A percentile compares a stretch with the other conserved stretches of the same genome.
phyloP scores from a whole-genome alignment of 345 rosid genomes.

The Acer saccharum region DNA sequence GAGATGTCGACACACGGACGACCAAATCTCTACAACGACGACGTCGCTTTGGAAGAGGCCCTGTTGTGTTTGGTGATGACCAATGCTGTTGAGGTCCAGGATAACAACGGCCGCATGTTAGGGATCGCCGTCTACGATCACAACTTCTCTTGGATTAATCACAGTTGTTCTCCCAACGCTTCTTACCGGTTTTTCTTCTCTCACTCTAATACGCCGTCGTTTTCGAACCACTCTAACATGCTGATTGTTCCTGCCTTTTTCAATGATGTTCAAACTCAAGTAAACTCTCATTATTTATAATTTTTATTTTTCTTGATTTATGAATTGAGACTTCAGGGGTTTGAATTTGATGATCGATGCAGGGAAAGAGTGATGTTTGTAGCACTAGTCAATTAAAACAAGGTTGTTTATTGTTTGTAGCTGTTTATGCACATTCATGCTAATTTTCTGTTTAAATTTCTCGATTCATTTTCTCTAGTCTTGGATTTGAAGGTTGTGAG shows the following conservation, averaged over 20 bases:
- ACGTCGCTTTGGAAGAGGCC: conserved; percentile 43
- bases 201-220: conserved; percentile 27
- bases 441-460: not conserved
- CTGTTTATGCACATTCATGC: not conserved
- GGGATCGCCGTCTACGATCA: conserved; percentile 67
- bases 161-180: conserved; percentile 84
- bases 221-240: conserved; percentile 3
- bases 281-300: not conserved
- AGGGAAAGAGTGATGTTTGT: conserved; percentile 32
- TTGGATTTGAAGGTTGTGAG: conserved; percentile 26
- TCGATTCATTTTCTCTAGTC: not conserved
- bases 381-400: conserved; percentile 15
- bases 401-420: conserved; percentile 31
- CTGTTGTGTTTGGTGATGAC: conserved; percentile 65
- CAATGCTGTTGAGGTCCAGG: conserved; percentile 85
- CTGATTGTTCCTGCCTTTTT: conserved; percentile 36
- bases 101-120: conserved; percentile 45
- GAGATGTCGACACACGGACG: conserved; percentile 37
- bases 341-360: conserved; percentile 26
- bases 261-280: conserved; percentile 15
- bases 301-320: not conserved
- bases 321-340: conserved; percentile 8
- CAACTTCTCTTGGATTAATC: conserved; percentile 86
- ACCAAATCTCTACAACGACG: not conserved
- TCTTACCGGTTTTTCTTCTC: conserved; percentile 62